phyloP scores from a whole-genome alignment of 305 asterid genomes.

The Euphrasia arctica region DNA sequence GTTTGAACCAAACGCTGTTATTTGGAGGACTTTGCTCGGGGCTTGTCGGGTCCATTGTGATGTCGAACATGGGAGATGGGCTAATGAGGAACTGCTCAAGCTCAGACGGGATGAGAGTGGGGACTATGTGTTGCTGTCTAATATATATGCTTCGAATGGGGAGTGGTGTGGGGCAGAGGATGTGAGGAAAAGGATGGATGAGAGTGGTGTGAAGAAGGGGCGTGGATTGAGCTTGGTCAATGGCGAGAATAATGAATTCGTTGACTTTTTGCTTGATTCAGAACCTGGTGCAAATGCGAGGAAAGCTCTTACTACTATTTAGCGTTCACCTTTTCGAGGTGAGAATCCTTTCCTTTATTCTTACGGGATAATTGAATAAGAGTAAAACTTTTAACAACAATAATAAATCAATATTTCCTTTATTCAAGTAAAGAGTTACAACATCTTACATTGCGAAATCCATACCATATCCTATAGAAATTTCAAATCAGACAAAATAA shows the following conservation, averaged over 20 bases:
- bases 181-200: constrained; percentile 60
- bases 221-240: constrained; percentile 50
- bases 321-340: constrained; percentile 12
- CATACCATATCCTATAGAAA: not conserved
- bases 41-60: constrained; percentile 65
- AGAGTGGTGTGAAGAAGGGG: constrained; percentile 52
- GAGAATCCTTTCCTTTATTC: not conserved
- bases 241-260: constrained; percentile 28
- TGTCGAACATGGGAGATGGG: constrained; percentile 55
- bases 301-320: not conserved
- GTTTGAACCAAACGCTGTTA: constrained; percentile 56
- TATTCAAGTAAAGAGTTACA: not conserved
- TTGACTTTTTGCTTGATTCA: constrained; percentile 28
- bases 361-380: too few species aligned
- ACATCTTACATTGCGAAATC: not conserved
- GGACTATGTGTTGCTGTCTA: constrained; percentile 58
- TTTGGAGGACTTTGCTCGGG: constrained; percentile 70
- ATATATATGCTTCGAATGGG: constrained; percentile 54
- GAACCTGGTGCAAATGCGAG: constrained; percentile 12
- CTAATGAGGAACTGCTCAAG: constrained; percentile 45
- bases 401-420: too few species aligned
- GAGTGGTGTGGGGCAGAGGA: constrained; percentile 61
- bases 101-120: constrained; percentile 51
- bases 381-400: too few species aligned
- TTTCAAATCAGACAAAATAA: not conserved